These are phyloP conservation scores for Ogataea polymorpha DNA, from an alignment of 805 yeast genomes.

Conservation along the genomic window DNA sequence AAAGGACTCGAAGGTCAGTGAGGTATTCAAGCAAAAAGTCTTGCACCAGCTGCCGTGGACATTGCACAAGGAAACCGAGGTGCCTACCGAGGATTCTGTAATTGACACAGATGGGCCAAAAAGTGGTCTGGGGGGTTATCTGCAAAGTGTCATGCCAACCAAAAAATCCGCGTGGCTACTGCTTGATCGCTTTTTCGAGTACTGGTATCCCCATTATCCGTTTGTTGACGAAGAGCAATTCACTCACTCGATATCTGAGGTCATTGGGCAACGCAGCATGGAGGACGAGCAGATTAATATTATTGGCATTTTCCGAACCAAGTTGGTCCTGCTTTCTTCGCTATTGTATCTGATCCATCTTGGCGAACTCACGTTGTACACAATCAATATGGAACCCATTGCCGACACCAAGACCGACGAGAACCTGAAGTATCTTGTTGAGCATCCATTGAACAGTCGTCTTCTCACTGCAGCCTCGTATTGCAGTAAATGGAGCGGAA, in stretches of 20 bases:
- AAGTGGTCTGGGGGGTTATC: not conserved
- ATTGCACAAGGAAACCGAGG: not conserved
- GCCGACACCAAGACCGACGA: constrained; percentile 26
- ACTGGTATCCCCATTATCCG: constrained; percentile 48
- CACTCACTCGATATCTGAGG: constrained; percentile 24
- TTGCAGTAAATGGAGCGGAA: constrained; percentile 40
- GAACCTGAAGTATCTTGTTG: constrained; percentile 32
- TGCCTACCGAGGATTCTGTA: not conserved
- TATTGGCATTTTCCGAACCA: constrained; percentile 37
- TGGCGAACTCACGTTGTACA: constrained; percentile 37
- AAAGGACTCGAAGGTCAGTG: not conserved
- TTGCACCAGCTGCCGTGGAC: not conserved
- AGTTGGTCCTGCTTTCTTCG: constrained; percentile 39
- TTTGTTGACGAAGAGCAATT: constrained; percentile 41
- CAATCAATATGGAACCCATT: constrained; percentile 27
- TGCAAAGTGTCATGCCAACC: constrained; percentile 36
- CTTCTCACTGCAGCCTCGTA: constrained; percentile 37
- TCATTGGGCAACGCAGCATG: constrained; percentile 35
- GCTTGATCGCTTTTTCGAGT: constrained; percentile 40
- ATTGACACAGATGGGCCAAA: not conserved
- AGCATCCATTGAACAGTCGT: constrained; percentile 39
- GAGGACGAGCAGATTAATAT: constrained; percentile 31
- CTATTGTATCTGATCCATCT: constrained; percentile 41
- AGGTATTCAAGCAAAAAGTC: not conserved
- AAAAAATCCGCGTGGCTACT: constrained; percentile 39